Conservation (phyloP, 2,329 filamentous ascomycete genomes). For the Cytospora paraplurivora region DNA sequence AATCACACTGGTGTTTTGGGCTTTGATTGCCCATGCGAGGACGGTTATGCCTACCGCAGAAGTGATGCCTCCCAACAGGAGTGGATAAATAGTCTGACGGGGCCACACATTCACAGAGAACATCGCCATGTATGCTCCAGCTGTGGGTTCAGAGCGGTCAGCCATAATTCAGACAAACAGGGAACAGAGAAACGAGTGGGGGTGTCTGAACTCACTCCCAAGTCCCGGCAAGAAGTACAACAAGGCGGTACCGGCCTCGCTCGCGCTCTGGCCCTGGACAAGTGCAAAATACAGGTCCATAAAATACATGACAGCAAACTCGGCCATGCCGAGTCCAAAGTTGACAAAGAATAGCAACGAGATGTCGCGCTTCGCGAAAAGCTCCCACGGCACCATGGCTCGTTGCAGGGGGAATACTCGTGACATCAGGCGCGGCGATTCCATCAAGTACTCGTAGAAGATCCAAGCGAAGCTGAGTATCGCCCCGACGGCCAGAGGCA, state of each 20-base stretch:
- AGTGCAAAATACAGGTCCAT: slow-evolving; percentile 68
- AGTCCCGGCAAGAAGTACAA: slow-evolving; percentile 67
- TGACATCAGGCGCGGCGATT: slow-evolving; percentile 49
- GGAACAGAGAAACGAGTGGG: background rate
- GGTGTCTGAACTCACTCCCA: slow-evolving; percentile 45
- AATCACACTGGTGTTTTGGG: slow-evolving; percentile 51
- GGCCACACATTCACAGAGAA: slow-evolving; percentile 63
- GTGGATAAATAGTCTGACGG: slow-evolving; percentile 60
- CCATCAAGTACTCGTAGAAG: slow-evolving; percentile 57
- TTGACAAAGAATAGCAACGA: slow-evolving; percentile 64
- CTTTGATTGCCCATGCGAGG: slow-evolving; percentile 58
- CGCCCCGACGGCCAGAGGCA: slow-evolving; percentile 49
- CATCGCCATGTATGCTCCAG: slow-evolving; percentile 60
- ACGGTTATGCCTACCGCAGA: slow-evolving; percentile 61
- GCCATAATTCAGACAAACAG: background rate
- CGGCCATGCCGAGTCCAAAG: slow-evolving; percentile 59
- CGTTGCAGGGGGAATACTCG: slow-evolving; percentile 55
- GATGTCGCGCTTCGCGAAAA: slow-evolving; percentile 60
- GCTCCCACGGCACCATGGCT: slow-evolving; percentile 65
- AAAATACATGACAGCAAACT: slow-evolving; percentile 63
- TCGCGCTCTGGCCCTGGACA: slow-evolving; percentile 53
- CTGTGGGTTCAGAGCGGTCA: slow-evolving; percentile 32
- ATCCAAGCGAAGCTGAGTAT: slow-evolving; percentile 47
- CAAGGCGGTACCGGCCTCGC: slow-evolving; percentile 57
- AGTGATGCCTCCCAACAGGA: slow-evolving; percentile 58